Evolutionary conservation across 2,329 filamentous ascomycete species (phyloP), one percentile per base, ranked within the genome.

Genomic region (Paraconiothyrium brasiliense): DNA sequence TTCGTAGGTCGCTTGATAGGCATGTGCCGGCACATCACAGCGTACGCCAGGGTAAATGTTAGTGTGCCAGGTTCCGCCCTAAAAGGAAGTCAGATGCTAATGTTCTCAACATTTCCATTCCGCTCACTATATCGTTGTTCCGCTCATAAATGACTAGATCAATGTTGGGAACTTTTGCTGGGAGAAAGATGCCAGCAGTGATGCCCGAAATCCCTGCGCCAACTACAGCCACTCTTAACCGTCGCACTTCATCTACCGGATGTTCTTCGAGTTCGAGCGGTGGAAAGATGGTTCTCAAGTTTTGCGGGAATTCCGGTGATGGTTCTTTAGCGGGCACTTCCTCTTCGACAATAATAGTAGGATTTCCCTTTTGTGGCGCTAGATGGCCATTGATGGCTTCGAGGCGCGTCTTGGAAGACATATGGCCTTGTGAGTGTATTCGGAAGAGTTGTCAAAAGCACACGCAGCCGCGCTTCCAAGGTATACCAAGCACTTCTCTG

Each of bases 91-190:
- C 16, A 39, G 35, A 14, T 20, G 9, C 9, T 39, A 4, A 11
- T 39, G 11, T 14, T 68, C 46, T 71, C 68, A 10, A 30, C 13
- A 22, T 63, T 66, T 16, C 65, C 66, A 22, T 68, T 55, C 20
- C 20, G 20, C 65, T 65, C 46, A 58, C 64, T 7, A 68, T 64
- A 14, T 61, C 64, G 20, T 57, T 64, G 71, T 35, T 77, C 54
- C 72, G 69, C 54, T 82, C 80, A 55, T 79, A 82, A 34, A 82
- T 76, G 1, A 70, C 52, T 22, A 92, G 76, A 55, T 90, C 79
- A 50, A 92, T 84, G 0, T 84, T 84, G 0, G 90, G 89, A 0
- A 92, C 85, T 65, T 92, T 92, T 11, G 78, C 83, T 0, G 89
- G 89, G 0, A 92, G 78, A 13, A 92, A 75, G 10, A 87, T 81